Conservation (phyloP, 768 basidiomycete species). For the Pisolithus microcarpus region DNA sequence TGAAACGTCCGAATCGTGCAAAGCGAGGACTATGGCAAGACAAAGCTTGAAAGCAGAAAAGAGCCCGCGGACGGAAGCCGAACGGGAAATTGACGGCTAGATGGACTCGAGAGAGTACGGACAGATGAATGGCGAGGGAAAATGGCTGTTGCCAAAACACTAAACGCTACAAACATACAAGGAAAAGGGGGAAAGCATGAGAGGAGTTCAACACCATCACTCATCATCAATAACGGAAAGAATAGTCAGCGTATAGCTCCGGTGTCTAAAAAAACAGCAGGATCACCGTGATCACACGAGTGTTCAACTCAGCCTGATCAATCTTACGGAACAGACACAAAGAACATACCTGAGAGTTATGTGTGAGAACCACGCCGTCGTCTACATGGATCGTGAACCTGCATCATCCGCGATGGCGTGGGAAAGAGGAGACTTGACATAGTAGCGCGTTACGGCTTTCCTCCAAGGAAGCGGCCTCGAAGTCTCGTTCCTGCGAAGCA, state of each 20-base stretch:
- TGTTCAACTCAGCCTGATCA: background rate
- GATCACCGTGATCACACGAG: conserved; percentile 6
- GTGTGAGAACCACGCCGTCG: background rate
- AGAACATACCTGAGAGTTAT: conserved; percentile 2
- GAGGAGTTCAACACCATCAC: background rate
- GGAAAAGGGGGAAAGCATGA: conserved; percentile 11
- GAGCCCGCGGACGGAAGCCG: background rate
- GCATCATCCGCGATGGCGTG: conserved; percentile 10
- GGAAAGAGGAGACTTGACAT: conserved; percentile 26
- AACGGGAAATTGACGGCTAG: background rate
- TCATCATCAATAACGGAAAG: background rate
- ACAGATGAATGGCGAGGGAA: background rate
- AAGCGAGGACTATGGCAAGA: background rate
- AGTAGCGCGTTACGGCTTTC: conserved; percentile 19
- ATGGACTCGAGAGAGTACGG: background rate
- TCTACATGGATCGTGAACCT: background rate
- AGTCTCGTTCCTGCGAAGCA: conserved; percentile 36
- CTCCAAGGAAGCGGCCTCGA: conserved; percentile 33
- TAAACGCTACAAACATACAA: conserved; percentile 25
- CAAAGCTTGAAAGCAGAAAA: background rate
- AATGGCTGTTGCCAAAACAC: background rate
- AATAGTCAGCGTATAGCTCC: conserved; percentile 2
- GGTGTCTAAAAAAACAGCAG: background rate
- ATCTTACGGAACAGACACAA: background rate
- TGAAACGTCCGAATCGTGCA: background rate